phyloP scores from a whole-genome alignment of 164 flowering plant genomes.

The Aristolochia fimbriata region DNA sequence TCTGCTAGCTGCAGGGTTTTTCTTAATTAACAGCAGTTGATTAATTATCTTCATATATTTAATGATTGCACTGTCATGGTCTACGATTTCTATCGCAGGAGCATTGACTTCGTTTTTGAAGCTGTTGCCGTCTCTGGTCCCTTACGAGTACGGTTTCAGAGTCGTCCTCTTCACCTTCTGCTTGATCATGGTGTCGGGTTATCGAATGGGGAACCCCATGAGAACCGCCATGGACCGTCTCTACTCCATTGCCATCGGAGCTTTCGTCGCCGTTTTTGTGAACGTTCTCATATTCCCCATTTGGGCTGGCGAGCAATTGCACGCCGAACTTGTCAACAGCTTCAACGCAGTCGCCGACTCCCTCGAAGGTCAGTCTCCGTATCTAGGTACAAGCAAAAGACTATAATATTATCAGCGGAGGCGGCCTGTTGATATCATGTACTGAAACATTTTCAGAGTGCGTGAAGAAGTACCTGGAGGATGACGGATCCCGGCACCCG shows the following conservation, averaged over 20 bases:
- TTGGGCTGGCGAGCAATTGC: constrained; percentile 85
- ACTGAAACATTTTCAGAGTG: constrained; percentile 38
- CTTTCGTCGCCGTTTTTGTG: constrained; percentile 61
- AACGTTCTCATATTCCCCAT: constrained; percentile 60
- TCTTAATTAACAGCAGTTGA: constrained; percentile 1
- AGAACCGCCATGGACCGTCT: constrained; percentile 59
- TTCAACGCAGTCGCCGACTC: constrained; percentile 61
- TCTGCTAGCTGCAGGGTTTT: no score
- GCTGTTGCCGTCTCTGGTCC: constrained; percentile 63
- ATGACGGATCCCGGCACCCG: constrained; percentile 41
- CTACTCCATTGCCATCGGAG: constrained; percentile 75
- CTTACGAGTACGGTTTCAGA: constrained; percentile 73
- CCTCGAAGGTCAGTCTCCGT: constrained; percentile 50
- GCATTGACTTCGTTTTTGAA: constrained; percentile 68
- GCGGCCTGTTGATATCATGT: no score
- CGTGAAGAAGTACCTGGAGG: constrained; percentile 60
- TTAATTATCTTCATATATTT: no score
- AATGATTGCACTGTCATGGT: no score
- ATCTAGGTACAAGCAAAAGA: no score
- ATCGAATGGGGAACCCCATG: constrained; percentile 62
- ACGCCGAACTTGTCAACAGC: constrained; percentile 48
- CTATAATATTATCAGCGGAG: no score
- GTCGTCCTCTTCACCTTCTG: constrained; percentile 75
- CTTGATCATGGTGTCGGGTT: constrained; percentile 66
- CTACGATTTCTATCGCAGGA: no score